These are phyloP conservation scores for Ophiocordyceps sinensis DNA, from an alignment of 2,329 filamentous ascomycete genomes.

Conservation along the genomic window DNA sequence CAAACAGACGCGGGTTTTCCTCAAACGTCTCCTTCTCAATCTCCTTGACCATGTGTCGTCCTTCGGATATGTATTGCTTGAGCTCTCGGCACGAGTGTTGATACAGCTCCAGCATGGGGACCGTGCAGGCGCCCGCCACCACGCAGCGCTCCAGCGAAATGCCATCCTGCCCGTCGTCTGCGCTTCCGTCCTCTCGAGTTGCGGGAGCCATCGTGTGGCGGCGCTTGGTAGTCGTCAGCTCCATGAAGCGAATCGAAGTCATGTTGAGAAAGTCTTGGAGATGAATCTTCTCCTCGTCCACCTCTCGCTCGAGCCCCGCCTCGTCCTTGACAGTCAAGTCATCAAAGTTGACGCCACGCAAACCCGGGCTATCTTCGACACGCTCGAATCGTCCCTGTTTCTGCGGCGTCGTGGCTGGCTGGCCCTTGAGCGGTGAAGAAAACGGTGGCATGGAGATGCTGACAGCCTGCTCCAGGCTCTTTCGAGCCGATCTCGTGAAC, in stretches of 20 bases:
- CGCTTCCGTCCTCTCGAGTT: slow-evolving; percentile 25
- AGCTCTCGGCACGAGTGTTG: slow-evolving; percentile 92
- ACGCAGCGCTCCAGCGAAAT: slow-evolving; percentile 61
- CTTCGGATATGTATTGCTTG: slow-evolving; percentile 93
- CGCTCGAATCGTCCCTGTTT: slow-evolving; percentile 40
- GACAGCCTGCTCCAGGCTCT: slow-evolving; percentile 27
- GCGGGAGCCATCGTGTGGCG: slow-evolving; percentile 63
- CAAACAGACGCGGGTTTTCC: slow-evolving; percentile 83
- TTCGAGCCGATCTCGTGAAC: slow-evolving; percentile 32
- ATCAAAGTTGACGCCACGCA: slow-evolving; percentile 29
- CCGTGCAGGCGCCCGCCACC: slow-evolving; percentile 76
- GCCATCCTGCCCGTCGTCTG: slow-evolving; percentile 31
- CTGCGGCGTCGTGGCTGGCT: slow-evolving; percentile 38
- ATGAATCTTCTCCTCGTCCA: slow-evolving; percentile 49
- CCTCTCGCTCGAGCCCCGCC: slow-evolving; percentile 30
- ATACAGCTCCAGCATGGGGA: slow-evolving; percentile 87
- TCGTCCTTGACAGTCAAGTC: slow-evolving; percentile 25
- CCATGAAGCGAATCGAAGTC: slow-evolving; percentile 97
- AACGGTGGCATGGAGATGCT: slow-evolving; percentile 26
- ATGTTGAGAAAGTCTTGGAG: slow-evolving; percentile 87
- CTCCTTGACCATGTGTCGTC: slow-evolving; percentile 74
- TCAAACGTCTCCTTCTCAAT: slow-evolving; percentile 81
- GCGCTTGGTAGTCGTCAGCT: slow-evolving; percentile 89
- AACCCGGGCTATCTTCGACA: slow-evolving; percentile 31
- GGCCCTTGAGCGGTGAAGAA: slow-evolving; percentile 32